Conservation (phyloP, 352 stramenopile species). For the Blastocystis sp. region DNA sequence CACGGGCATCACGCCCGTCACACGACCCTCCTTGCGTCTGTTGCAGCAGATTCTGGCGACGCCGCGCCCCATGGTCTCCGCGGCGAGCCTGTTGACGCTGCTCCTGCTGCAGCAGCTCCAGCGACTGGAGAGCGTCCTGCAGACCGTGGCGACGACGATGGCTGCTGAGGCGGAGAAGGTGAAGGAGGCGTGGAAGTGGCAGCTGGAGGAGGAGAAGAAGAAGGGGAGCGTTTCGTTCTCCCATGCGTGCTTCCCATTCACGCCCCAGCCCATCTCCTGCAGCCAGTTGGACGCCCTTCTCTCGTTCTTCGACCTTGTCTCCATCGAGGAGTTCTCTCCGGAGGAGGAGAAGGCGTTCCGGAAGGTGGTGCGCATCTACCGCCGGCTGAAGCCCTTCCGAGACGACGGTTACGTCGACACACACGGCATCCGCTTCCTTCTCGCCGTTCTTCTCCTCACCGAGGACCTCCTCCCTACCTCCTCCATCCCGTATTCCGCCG, state of each 20-base stretch:
- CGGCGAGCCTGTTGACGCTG: neutral
- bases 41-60: neutral
- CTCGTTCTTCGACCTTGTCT: neutral
- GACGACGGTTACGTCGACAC: neutral
- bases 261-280: neutral
- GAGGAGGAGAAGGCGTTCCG: neutral
- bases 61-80: neutral
- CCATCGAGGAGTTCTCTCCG: neutral
- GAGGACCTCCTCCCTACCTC: neutral
- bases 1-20: neutral
- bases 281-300: neutral
- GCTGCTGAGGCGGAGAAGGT: neutral
- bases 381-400: neutral
- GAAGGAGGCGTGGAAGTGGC: neutral
- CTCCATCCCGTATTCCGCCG: constrained; percentile 13
- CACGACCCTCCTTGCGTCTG: neutral
- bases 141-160: neutral
- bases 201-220: neutral
- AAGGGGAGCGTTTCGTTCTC: neutral
- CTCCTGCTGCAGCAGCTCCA: neutral
- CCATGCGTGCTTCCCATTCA: neutral
- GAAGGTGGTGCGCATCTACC: neutral
- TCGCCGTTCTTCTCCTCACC: neutral
- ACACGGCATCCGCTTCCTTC: neutral
- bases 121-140: neutral